These are phyloP conservation scores for Thelonectria blattea DNA, from an alignment of 2,329 filamentous ascomycete species.

Conservation along the genomic window DNA sequence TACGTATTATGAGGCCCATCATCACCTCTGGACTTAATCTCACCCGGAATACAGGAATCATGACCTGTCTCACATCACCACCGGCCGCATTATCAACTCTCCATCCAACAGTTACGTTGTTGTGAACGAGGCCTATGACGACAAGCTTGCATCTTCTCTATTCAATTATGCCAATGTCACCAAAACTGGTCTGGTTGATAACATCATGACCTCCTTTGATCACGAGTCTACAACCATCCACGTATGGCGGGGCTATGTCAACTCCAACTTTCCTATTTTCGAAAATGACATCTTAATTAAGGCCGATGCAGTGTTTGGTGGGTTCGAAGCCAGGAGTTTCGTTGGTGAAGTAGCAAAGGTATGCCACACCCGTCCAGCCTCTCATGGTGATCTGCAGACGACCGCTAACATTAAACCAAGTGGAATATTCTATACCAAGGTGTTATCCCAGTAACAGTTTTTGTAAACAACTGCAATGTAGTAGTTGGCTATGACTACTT, in stretches of 20 bases:
- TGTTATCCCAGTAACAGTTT: constrained; percentile 44
- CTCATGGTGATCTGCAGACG: rapidly evolving
- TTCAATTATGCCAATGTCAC: constrained; percentile 47
- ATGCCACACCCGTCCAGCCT: constrained; percentile 7
- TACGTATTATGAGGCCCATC: not conserved
- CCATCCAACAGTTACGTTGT: constrained; percentile 39
- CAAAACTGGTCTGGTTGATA: constrained; percentile 44
- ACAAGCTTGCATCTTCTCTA: constrained; percentile 38
- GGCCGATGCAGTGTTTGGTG: constrained; percentile 33
- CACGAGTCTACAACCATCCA: constrained; percentile 23
- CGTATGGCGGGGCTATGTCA: constrained; percentile 44
- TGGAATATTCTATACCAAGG: constrained; percentile 47
- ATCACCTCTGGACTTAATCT: not conserved
- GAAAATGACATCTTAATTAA: constrained; percentile 37
- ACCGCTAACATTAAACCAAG: constrained; percentile 23
- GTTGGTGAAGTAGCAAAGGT: constrained; percentile 35
- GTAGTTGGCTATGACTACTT: constrained; percentile 48
- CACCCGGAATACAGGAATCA: constrained; percentile 38
- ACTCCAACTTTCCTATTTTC: constrained; percentile 47
- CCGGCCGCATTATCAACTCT: constrained; percentile 45
- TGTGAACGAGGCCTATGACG: constrained; percentile 41
- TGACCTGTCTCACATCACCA: constrained; percentile 47
- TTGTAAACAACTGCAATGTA: constrained; percentile 41
- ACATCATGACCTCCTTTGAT: constrained; percentile 40
- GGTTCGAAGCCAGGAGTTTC: constrained; percentile 33